These are phyloP conservation scores for Blastobotrys buckinghamii DNA, from an alignment of 1,139 yeast genomes.

Conservation along the genomic window DNA sequence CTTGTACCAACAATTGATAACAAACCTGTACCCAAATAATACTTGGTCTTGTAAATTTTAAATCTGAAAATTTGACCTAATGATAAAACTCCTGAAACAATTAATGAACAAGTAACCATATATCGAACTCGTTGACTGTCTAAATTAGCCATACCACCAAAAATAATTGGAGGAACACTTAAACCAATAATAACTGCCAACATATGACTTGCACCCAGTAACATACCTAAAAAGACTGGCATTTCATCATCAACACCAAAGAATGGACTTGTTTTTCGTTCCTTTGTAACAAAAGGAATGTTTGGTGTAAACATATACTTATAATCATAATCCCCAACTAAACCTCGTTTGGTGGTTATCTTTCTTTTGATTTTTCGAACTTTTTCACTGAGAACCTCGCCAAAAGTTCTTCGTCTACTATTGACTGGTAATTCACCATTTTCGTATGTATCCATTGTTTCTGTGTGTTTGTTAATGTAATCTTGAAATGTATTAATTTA, in stretches of 20 bases:
- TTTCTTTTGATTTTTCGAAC: slow-evolving; percentile 16
- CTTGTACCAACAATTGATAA: slow-evolving; percentile 87
- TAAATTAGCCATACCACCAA: slow-evolving; percentile 57
- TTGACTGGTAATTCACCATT: neutral
- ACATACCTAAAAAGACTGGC: slow-evolving; percentile 68
- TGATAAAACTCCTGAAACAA: slow-evolving; percentile 70
- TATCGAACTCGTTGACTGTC: slow-evolving; percentile 49
- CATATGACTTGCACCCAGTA: slow-evolving; percentile 82
- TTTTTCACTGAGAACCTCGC: neutral
- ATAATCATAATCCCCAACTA: slow-evolving; percentile 80
- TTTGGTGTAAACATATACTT: slow-evolving; percentile 69
- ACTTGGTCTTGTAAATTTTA: slow-evolving; percentile 64
- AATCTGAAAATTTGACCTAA: slow-evolving; percentile 74
- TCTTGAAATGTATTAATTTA: too few species aligned
- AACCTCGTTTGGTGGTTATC: slow-evolving; percentile 57
- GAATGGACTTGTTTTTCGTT: slow-evolving; percentile 55
- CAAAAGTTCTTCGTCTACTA: neutral
- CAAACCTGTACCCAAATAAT: slow-evolving; percentile 79
- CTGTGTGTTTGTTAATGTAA: neutral
- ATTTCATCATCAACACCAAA: slow-evolving; percentile 72
- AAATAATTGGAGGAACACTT: slow-evolving; percentile 76
- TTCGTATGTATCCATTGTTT: neutral
- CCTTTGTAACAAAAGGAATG: slow-evolving; percentile 54
- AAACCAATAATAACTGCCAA: slow-evolving; percentile 90
- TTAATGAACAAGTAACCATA: slow-evolving; percentile 70